Evolutionary conservation across 805 yeast species (phyloP).

Genomic region (Cyberlindnera meyerae): DNA sequence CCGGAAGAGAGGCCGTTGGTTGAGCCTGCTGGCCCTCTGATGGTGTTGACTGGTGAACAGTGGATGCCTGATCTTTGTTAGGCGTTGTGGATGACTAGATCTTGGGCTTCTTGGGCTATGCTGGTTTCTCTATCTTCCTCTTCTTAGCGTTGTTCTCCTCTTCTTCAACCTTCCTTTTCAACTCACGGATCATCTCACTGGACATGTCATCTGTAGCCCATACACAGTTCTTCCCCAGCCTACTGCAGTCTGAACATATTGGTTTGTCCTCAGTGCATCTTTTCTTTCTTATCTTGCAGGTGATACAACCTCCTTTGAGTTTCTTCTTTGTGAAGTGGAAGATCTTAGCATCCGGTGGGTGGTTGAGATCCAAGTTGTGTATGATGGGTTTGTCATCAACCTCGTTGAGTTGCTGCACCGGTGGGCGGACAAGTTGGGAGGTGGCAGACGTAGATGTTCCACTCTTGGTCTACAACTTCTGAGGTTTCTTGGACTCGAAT

Average conservation of each 20-base stretch:
- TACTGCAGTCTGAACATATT: conserved; percentile 57
- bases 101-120: conserved; percentile 2
- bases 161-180: conserved; percentile 25
- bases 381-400: conserved; percentile 13
- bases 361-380: conserved; percentile 16
- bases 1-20: conserved; percentile 14
- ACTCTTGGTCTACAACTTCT: neutral
- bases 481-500: conserved; percentile 21
- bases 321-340: conserved; percentile 30
- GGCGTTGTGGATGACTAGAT: neutral
- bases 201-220: conserved; percentile 53
- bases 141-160: conserved; percentile 16
- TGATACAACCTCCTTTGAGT: conserved; percentile 59
- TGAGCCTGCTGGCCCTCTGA: conserved; percentile 10
- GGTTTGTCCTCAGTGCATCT: conserved; percentile 74
- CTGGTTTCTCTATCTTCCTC: conserved; percentile 5
- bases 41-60: too few species aligned
- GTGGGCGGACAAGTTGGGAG: neutral
- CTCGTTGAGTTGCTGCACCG: neutral
- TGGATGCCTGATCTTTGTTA: too few species aligned
- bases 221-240: conserved; percentile 60
- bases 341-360: conserved; percentile 19
- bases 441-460: neutral
- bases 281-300: conserved; percentile 66
- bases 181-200: conserved; percentile 26